Percentiles rank a stretch among this genome's conserved stretches.
phyloP scores from a whole-genome alignment of 2,329 filamentous ascomycete species.

The Emericellopsis cladophorae region DNA sequence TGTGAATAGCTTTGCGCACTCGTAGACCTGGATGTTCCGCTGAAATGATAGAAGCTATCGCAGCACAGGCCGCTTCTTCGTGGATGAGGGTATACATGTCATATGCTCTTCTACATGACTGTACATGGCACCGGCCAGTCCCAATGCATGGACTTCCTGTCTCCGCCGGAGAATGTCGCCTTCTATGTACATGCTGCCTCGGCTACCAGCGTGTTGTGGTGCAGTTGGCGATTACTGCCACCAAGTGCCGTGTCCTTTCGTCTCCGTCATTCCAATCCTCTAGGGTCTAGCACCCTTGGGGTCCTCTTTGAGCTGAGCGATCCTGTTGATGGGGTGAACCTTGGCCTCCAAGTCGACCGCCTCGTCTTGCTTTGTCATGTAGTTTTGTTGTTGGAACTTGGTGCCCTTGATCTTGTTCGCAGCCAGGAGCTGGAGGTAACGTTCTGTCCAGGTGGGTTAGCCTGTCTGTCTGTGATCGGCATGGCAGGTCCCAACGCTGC shows the following conservation, averaged over 20 bases:
- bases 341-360: slow-evolving; percentile 22
- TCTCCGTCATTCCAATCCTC: neutral
- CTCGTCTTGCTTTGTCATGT: slow-evolving; percentile 41
- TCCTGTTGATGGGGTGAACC: slow-evolving; percentile 25
- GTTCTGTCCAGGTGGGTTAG: slow-evolving; percentile 36
- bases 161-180: neutral
- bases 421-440: slow-evolving; percentile 68
- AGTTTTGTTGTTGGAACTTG: slow-evolving; percentile 70
- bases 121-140: too few relatives aligned
- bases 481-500: slow-evolving; percentile 16
- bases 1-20: too few relatives aligned
- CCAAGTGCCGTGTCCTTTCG: neutral
- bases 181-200: neutral
- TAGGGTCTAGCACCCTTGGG: slow-evolving; percentile 2
- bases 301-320: slow-evolving; percentile 22
- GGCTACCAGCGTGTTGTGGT: too few relatives aligned
- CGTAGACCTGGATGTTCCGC: too few relatives aligned
- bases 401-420: slow-evolving; percentile 68
- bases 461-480: slow-evolving; percentile 2
- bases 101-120: too few relatives aligned
- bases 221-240: too few relatives aligned
- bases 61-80: too few relatives aligned
- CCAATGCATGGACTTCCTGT: too few relatives aligned
- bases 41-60: too few relatives aligned
- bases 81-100: too few relatives aligned